Evolutionary conservation across 169 alveolate genomes (phyloP), one percentile per base, ranked within the genome.

Genomic region (Plasmodium malariae): DNA sequence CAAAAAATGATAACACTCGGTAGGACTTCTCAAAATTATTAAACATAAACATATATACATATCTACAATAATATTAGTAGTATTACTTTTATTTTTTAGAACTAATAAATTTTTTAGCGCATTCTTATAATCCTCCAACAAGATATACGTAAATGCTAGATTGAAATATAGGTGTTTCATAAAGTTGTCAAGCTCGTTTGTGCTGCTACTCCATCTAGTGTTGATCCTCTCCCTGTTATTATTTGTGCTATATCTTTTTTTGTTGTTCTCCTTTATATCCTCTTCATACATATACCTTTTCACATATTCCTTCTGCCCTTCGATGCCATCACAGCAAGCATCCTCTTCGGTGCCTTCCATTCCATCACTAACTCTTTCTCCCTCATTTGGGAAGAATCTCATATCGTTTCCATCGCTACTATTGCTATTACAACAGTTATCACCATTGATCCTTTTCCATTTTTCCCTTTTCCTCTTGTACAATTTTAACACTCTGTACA

Each of bases 111-210:
- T 57, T 51, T 86, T 86, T 62, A 86, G 59, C 3, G 69, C 86
- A 19, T 70, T 86, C 26, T 86, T 86, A 48, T 69, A 86, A 26
- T 86, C 92, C 63, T 65, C 92, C 51, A 86, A 9, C 45, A 86
- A 14, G 5, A 86, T 59, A 34, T 86, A 86, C 24, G 92, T 86
- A 68, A 86, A 70, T 34, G 92, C 76, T 21, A 86, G 6, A 48
- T 86, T 86, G 43, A 86, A 86, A 86, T 86, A 55, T 57, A 86
- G 11, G 17, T 86, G 87, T 34, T 71, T 86, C 55, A 57, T 57
- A 86, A 86, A 86, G 57, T 69, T 32, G 17, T 86, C 87, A n/a
- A 68, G 30, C 4, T 51, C 49, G 3, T 63, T 24, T 9, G n/a
- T 57, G 28, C 55, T 60, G 5, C n/a, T n/a, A n/a, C n/a, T n/a